Base-by-base conservation (phyloP, 2,329 filamentous ascomycete genomes). In the Microdochium paspali region DNA sequence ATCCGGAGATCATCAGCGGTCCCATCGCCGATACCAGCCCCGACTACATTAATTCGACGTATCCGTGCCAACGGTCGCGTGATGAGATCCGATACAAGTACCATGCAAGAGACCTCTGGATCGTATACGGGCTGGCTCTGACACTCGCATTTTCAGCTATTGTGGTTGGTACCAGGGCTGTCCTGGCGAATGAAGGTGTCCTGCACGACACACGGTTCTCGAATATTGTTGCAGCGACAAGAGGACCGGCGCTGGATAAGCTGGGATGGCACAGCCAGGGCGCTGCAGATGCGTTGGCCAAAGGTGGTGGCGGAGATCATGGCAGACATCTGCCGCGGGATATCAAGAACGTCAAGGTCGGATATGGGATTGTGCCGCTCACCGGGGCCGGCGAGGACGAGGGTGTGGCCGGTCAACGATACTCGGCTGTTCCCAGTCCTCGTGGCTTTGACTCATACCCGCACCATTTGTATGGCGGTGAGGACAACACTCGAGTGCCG, bases 221-320 rank as follows among this genome's bases (percentile, higher is more conserved):
- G 9, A 66, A 62, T 53, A 62, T 71, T 45, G 60, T 69, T n/a
- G 66, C 67, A 2, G 66, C 68, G 12, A 69, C 67, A 15, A 56
- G 68, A 24, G 68, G 67, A 1, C 61, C 59, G 1, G 64, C 64
- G n/a, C 56, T 70, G 3, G 66, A 70, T 44, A 60, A 56, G 44
- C 52, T 70, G 21, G 56, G 58, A 12, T 58, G 57, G 51, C 35
- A 40, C 12, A 21, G 35, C 35, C 35, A 21, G 35, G 35, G 6
- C 12, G 35, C 15, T 21, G 35, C 12, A 7, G 35, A 20, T 12
- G 4, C 35, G 7, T 7, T 7, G 3, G 35, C 6, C 18, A 21
- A 5, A 3, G 51, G 49, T 31, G 52, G 47, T 9, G 56, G 53
- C n/a, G 54, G 50, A n/a, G 55, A 53, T 9, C 48, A 50, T 24